A percentile compares a stretch with the other conserved stretches of the same genome.
phyloP scores from a whole-genome alignment of 2,329 filamentous ascomycete species.

The Penicillium sp. region DNA sequence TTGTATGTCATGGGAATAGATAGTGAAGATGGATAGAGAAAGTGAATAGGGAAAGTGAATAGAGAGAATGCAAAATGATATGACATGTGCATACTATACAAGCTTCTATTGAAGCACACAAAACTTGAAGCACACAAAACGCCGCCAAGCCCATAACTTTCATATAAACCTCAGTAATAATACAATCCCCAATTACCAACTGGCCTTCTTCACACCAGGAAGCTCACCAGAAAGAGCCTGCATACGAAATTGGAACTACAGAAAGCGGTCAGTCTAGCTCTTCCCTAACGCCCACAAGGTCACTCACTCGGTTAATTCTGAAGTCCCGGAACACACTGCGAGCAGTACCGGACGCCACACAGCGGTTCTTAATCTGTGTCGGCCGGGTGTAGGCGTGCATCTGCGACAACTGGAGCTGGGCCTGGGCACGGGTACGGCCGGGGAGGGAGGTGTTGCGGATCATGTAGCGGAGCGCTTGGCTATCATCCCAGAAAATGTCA shows the following conservation, averaged over 20 bases:
- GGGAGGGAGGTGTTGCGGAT: slow-evolving; percentile 89
- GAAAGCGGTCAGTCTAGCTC: slow-evolving; percentile 19
- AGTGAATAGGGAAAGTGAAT: not conserved
- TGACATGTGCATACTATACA: slow-evolving; percentile 27
- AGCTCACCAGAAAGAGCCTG: slow-evolving; percentile 82
- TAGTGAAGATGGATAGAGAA: not conserved
- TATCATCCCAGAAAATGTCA: slow-evolving; percentile 36
- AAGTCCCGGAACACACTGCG: slow-evolving; percentile 92
- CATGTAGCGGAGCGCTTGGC: slow-evolving; percentile 90
- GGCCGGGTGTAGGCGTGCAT: slow-evolving; percentile 96
- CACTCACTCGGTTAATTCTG: slow-evolving; percentile 80
- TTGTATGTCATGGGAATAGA: not conserved
- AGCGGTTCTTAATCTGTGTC: slow-evolving; percentile 92
- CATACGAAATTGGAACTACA: slow-evolving; percentile 86
- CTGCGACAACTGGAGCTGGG: slow-evolving; percentile 86
- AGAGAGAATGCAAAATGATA: slow-evolving; percentile 2
- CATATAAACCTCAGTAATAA: slow-evolving; percentile 5
- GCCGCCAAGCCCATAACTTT: slow-evolving; percentile 25
- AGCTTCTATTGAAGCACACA: slow-evolving; percentile 20
- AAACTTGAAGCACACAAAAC: no score
- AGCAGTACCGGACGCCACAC: slow-evolving; percentile 85
- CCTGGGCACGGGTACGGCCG: slow-evolving; percentile 78
- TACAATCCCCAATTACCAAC: slow-evolving; percentile 65
- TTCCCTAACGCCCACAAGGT: not conserved
- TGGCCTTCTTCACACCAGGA: slow-evolving; percentile 92